Conservation (phyloP, 345 rosid species). For the Mallotus nudiflorus region DNA sequence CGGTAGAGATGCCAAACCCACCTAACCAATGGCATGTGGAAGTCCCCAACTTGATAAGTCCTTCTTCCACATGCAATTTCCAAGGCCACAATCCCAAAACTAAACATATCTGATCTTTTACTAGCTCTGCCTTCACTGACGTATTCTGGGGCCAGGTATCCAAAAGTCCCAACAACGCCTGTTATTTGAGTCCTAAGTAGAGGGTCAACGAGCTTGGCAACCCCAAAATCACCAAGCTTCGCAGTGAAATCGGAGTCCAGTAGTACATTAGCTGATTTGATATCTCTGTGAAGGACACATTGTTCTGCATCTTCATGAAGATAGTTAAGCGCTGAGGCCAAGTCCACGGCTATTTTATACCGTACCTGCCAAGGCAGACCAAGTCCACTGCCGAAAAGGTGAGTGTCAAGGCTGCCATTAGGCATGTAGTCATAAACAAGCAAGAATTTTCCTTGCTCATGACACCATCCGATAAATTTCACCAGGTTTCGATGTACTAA, state of each 20-base stretch:
- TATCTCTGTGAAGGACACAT: conserved; percentile 53
- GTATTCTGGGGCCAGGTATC: not conserved
- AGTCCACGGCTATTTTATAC: conserved; percentile 43
- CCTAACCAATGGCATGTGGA: not conserved
- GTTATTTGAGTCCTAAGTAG: not conserved
- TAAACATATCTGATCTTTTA: not conserved
- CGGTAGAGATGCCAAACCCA: not conserved
- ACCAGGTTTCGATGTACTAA: conserved; percentile 54
- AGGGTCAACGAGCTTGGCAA: conserved; percentile 3
- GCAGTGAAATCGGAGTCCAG: conserved; percentile 5
- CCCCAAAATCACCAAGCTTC: conserved; percentile 17
- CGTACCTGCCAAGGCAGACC: conserved; percentile 36
- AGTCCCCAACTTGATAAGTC: not conserved
- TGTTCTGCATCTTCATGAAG: conserved; percentile 64
- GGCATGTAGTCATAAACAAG: conserved; percentile 61
- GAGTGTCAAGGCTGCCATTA: conserved; percentile 52
- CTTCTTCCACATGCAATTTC: not conserved
- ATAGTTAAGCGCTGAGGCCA: conserved; percentile 47
- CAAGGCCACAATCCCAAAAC: not conserved
- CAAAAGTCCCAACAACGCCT: not conserved
- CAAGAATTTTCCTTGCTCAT: conserved; percentile 43
- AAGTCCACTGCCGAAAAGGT: conserved; percentile 38
- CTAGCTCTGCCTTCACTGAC: not conserved
- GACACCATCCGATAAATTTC: conserved; percentile 60
- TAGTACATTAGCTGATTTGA: conserved; percentile 25